phyloP scores from a whole-genome alignment of 257 asterid genomes.

The Nicotiana attenuata region DNA sequence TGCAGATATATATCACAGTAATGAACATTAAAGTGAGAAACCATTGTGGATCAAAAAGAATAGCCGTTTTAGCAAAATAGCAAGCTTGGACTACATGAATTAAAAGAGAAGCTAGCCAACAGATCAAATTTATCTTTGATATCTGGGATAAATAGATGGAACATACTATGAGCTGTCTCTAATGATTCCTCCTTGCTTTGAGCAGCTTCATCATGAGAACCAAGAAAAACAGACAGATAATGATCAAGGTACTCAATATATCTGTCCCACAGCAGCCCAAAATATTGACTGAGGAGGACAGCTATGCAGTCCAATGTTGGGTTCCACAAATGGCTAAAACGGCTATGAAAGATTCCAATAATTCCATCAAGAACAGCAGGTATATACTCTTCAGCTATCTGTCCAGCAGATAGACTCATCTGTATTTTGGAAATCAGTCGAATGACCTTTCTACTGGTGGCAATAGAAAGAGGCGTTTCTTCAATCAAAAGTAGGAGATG shows the following conservation, averaged over 20 bases:
- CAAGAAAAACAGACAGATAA: constrained; percentile 48
- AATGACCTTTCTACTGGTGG: constrained; percentile 59
- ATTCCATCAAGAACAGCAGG: constrained; percentile 58
- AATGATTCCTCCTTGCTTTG: constrained; percentile 20
- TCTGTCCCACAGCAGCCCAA: constrained; percentile 54
- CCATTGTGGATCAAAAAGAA: background rate
- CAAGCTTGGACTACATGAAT: background rate
- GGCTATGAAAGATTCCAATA: constrained; percentile 72
- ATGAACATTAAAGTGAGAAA: background rate
- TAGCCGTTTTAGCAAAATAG: background rate
- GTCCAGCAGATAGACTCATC: constrained; percentile 47
- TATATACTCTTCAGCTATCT: constrained; percentile 53
- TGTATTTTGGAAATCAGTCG: constrained; percentile 63
- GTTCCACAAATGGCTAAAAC: constrained; percentile 59
- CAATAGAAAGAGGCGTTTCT: constrained; percentile 56
- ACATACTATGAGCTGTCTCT: constrained; percentile 47
- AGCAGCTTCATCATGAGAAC: constrained; percentile 34
- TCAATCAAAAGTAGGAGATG: constrained; percentile 63
- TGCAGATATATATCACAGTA: constrained; percentile 25
- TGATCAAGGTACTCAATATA: constrained; percentile 53
- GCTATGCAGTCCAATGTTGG: constrained; percentile 79
- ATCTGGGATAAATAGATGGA: constrained; percentile 6
- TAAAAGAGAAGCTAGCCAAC: background rate
- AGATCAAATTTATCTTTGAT: background rate
- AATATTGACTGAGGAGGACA: constrained; percentile 49